Percentiles rank a stretch among this genome's conserved stretches.
These are phyloP conservation scores for Lavandula angustifolia DNA, from an alignment of 257 asterid species.

Conservation along the genomic window DNA sequence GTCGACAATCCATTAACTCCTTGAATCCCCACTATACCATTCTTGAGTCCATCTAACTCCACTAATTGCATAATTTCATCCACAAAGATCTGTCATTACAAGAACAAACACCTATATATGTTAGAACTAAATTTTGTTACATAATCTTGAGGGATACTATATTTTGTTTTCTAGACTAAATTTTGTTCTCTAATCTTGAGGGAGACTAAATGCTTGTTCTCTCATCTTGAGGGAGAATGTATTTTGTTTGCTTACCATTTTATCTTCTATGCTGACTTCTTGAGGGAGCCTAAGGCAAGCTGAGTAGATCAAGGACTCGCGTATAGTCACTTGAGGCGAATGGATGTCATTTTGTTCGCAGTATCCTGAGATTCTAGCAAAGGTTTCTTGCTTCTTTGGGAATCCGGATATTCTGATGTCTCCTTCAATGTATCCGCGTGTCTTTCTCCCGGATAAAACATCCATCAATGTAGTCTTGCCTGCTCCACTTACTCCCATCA, in stretches of 20 bases:
- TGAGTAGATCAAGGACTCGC: constrained; percentile 60
- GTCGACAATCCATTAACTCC: constrained; percentile 65
- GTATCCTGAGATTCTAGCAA: constrained; percentile 71
- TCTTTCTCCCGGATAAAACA: constrained; percentile 68
- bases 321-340: constrained; percentile 71
- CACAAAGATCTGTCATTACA: constrained; percentile 48
- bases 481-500: constrained; percentile 83
- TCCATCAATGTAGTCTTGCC: constrained; percentile 80
- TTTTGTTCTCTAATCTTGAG: background rate
- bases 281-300: constrained; percentile 61
- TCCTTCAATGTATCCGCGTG: constrained; percentile 67
- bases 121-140: background rate
- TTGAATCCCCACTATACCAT: constrained; percentile 63
- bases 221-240: too few species aligned
- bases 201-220: constrained; percentile 10
- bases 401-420: constrained; percentile 66
- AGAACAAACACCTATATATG: background rate
- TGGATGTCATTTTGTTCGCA: constrained; percentile 71
- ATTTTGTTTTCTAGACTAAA: background rate
- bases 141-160: too few species aligned
- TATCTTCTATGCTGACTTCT: constrained; percentile 49
- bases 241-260: constrained; percentile 34
- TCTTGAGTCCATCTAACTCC: constrained; percentile 54
- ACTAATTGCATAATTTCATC: constrained; percentile 63
- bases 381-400: constrained; percentile 62